Evolutionary conservation across 1,139 yeast species (phyloP).

Genomic region (Insectozyma bohioensis): DNA sequence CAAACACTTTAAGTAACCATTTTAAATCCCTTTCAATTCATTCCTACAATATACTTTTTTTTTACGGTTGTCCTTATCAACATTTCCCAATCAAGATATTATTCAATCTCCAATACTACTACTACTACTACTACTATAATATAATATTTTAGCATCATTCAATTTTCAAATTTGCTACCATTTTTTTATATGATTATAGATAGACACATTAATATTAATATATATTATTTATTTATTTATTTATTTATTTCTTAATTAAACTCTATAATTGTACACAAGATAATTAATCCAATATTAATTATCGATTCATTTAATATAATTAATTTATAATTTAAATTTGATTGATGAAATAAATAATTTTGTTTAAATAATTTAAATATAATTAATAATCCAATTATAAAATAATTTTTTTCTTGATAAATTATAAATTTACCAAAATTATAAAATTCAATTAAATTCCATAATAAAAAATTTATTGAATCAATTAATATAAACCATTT

Average conservation of each 20-base stretch:
- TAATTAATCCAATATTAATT: slow-evolving; percentile 6
- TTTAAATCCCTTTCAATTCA: too few species aligned
- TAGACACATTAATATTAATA: slow-evolving; percentile 1
- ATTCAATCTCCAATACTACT: too few species aligned
- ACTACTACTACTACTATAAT: too few species aligned
- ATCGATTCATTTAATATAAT: slow-evolving; percentile 8
- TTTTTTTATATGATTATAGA: too few species aligned
- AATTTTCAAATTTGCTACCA: too few species aligned
- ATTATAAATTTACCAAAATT: slow-evolving; percentile 3
- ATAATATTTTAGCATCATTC: too few species aligned
- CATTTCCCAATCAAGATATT: too few species aligned
- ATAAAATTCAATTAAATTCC: slow-evolving; percentile 11
- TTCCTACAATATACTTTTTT: too few species aligned
- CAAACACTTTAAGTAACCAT: too few species aligned
- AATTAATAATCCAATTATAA: slow-evolving; percentile 9
- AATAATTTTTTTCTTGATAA: background rate
- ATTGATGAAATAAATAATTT: slow-evolving; percentile 18
- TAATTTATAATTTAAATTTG: slow-evolving; percentile 9
- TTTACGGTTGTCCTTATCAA: too few species aligned
- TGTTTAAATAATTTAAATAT: slow-evolving; percentile 17
- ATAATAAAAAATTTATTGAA: slow-evolving; percentile 12
- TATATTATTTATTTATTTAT: slow-evolving; percentile 5
- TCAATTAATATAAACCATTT: slow-evolving; percentile 12
- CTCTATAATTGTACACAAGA: slow-evolving; percentile 2
- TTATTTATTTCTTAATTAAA: too few species aligned